Percentiles rank a stretch among this genome's conserved stretches.
phyloP scores from a whole-genome alignment of 148 eudicot species.

The Rhododendron williamsianum region DNA sequence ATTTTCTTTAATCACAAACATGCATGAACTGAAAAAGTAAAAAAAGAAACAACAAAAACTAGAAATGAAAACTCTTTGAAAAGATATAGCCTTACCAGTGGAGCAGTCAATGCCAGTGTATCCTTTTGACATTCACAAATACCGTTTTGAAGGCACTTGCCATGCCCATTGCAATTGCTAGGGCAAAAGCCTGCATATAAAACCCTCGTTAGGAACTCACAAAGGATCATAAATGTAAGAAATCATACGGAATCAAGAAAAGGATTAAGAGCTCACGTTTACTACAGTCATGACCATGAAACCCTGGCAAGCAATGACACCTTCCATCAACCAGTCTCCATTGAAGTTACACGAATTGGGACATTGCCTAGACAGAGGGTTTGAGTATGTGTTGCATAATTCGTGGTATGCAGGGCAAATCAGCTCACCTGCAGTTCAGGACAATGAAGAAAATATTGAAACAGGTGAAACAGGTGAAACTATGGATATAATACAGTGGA shows the following conservation, averaged over 20 bases:
- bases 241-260: not conserved
- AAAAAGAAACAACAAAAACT: not conserved
- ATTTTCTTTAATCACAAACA: not conserved
- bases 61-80: not conserved
- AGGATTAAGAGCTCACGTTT: slow-evolving; percentile 49
- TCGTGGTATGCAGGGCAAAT: slow-evolving; percentile 89
- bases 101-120: slow-evolving; percentile 92
- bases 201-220: slow-evolving; percentile 4
- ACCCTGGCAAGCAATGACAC: slow-evolving; percentile 84
- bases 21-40: not conserved
- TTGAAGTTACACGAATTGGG: slow-evolving; percentile 78
- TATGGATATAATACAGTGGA: not conserved
- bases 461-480: not conserved
- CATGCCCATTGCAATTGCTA: slow-evolving; percentile 65
- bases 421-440: slow-evolving; percentile 58
- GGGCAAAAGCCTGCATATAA: slow-evolving; percentile 69
- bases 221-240: not conserved
- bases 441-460: not conserved
- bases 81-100: slow-evolving; percentile 46
- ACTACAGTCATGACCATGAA: slow-evolving; percentile 78
- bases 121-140: slow-evolving; percentile 72
- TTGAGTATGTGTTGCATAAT: slow-evolving; percentile 50
- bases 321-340: slow-evolving; percentile 87
- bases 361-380: slow-evolving; percentile 53
- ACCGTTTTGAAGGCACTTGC: slow-evolving; percentile 71